These are phyloP conservation scores for Pyricularia sp. DNA, from an alignment of 2,329 filamentous ascomycete species.

Conservation along the genomic window DNA sequence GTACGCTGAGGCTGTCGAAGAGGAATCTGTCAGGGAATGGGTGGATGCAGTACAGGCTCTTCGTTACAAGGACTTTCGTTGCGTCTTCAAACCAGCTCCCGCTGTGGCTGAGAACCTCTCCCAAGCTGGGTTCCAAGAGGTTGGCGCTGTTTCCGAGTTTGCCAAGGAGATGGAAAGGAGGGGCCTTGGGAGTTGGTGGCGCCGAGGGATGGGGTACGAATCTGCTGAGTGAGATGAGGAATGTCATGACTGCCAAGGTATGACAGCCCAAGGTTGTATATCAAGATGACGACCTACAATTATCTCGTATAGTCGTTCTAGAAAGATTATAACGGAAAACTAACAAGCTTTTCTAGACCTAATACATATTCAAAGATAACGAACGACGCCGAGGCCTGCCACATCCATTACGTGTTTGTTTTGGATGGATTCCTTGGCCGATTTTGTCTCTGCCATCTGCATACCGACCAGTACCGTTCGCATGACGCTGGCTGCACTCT, in stretches of 20 bases:
- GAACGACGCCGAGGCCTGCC: not conserved
- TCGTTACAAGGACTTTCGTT: conserved; percentile 65
- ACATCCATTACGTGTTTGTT: not conserved
- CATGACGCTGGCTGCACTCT: not conserved
- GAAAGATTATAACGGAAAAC: not conserved
- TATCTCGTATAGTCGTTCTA: not conserved
- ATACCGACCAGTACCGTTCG: not conserved
- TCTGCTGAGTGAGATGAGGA: not conserved
- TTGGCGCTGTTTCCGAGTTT: conserved; percentile 56
- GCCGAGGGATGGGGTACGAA: conserved; percentile 54
- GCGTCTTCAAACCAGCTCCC: conserved; percentile 39
- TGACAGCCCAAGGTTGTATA: not conserved
- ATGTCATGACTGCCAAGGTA: not conserved
- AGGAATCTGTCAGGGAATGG: conserved; percentile 49
- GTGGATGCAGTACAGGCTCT: conserved; percentile 54
- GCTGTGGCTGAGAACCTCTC: conserved; percentile 12
- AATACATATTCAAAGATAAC: not conserved
- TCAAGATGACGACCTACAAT: not conserved
- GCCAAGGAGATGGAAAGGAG: conserved; percentile 48
- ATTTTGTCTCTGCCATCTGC: not conserved
- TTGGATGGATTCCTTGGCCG: not conserved
- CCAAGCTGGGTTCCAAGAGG: conserved; percentile 38
- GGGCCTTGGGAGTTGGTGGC: conserved; percentile 58
- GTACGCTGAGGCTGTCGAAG: conserved; percentile 58
- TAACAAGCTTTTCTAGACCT: not conserved